Evolutionary conservation across 2,329 filamentous ascomycete genomes (phyloP).

Genomic region (Cercospora citrullina): DNA sequence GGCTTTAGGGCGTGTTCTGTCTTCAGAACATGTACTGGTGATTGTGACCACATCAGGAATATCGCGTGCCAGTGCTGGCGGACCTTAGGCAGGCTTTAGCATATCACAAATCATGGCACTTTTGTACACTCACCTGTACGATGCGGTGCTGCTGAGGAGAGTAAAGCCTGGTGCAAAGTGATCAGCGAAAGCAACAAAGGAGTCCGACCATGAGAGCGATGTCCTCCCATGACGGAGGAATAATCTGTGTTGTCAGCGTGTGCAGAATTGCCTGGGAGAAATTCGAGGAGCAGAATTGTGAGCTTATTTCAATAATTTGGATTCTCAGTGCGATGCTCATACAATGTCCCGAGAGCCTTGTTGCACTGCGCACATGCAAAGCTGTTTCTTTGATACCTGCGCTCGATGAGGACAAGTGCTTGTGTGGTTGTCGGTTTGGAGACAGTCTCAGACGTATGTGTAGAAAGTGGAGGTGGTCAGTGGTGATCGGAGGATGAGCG

Average conservation of each 20-base stretch:
- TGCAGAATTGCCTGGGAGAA: conserved; percentile 21
- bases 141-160: conserved; percentile 31
- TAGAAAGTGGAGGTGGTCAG: conserved; percentile 26
- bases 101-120: not conserved
- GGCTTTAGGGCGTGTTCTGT: not conserved
- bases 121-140: conserved; percentile 17
- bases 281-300: conserved; percentile 22
- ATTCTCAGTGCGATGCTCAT: conserved; percentile 23
- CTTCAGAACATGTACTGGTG: conserved; percentile 14
- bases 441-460: conserved; percentile 28
- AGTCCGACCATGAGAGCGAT: not conserved
- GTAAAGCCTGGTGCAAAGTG: conserved; percentile 29
- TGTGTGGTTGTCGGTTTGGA: conserved; percentile 19
- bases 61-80: not conserved
- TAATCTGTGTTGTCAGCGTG: conserved; percentile 28
- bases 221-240: conserved; percentile 2
- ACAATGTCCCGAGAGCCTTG: conserved; percentile 24
- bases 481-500: conserved; percentile 22
- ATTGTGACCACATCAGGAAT: not conserved
- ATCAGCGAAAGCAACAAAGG: conserved; percentile 33
- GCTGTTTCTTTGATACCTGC: conserved; percentile 28
- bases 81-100: not conserved
- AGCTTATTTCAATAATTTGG: conserved; percentile 30
- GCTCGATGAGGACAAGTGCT: conserved; percentile 23
- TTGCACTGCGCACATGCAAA: conserved; percentile 21